Conservation (phyloP, 176 grass and related monocot genomes). For the Triticum monococcum region DNA sequence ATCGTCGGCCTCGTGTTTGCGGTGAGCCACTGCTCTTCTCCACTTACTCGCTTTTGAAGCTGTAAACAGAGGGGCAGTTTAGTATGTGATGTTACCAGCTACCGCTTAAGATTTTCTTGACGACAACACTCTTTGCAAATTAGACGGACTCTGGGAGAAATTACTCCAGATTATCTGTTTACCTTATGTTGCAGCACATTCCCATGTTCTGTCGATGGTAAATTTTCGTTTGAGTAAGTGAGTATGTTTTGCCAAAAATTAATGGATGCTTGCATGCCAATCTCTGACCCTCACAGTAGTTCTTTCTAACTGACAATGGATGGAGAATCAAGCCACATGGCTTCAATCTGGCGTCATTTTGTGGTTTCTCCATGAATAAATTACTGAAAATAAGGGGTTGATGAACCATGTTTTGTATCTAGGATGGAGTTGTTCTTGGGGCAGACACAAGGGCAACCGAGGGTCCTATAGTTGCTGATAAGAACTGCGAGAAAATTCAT, state of each 20-base stretch:
- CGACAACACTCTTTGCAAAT: no score
- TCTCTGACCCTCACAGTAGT: neutral
- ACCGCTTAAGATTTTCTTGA: no score
- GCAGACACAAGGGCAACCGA: slow-evolving; percentile 95
- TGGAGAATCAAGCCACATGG: neutral
- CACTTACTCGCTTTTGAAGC: neutral
- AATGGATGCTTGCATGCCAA: neutral
- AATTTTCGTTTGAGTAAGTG: neutral
- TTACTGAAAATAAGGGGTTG: neutral
- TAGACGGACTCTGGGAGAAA: no score
- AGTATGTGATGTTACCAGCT: no score
- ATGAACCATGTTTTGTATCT: slow-evolving; percentile 21
- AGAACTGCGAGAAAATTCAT: slow-evolving; percentile 94
- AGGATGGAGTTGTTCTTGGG: slow-evolving; percentile 95
- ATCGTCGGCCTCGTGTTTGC: slow-evolving; percentile 88
- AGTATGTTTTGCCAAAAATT: slow-evolving; percentile 8
- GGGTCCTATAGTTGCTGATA: slow-evolving; percentile 95
- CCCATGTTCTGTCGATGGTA: neutral
- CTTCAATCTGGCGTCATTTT: neutral
- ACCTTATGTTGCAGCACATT: neutral
- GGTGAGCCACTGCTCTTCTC: slow-evolving; percentile 29
- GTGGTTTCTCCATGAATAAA: slow-evolving; percentile 1
- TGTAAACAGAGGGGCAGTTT: no score
- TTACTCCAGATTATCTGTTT: neutral
- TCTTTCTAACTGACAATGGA: neutral